A percentile compares a stretch with the other conserved stretches of the same genome.
phyloP scores from a whole-genome alignment of 441 rosid species.

The Pelargonium citronellum region DNA sequence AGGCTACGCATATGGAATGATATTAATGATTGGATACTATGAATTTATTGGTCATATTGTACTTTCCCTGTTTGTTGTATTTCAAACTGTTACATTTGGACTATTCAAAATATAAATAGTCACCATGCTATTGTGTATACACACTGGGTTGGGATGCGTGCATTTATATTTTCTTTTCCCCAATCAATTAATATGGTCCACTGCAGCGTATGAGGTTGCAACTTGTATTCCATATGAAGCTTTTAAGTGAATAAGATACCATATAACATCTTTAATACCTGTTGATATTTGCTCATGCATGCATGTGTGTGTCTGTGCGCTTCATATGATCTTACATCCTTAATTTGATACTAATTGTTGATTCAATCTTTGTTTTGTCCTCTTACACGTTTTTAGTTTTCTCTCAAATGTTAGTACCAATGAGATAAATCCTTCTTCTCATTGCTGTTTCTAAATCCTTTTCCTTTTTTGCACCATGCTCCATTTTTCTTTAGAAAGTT shows the following conservation, averaged over 20 bases:
- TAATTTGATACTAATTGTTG: neutral
- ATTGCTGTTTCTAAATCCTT: too few relatives aligned
- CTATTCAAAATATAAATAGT: neutral
- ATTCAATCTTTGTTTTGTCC: neutral
- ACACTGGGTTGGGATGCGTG: neutral
- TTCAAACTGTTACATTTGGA: neutral
- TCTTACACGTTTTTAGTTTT: neutral
- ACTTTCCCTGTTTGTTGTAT: neutral
- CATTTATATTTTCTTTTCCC: neutral
- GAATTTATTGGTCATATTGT: neutral
- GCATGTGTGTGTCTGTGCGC: too few relatives aligned
- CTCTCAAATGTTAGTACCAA: too few relatives aligned
- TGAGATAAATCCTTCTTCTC: too few relatives aligned
- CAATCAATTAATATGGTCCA: neutral
- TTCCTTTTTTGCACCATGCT: too few relatives aligned
- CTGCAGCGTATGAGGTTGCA: neutral
- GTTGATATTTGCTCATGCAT: too few relatives aligned
- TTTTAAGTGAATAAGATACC: too few relatives aligned
- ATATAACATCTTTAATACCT: too few relatives aligned
- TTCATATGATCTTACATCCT: neutral
- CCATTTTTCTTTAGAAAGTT: too few relatives aligned
- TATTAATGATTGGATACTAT: neutral
- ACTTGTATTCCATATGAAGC: neutral
- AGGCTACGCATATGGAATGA: too few relatives aligned
- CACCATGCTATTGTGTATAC: neutral